A percentile compares a stretch with the other conserved stretches of the same genome.
These are phyloP conservation scores for Citrus mangshanensis DNA, from an alignment of 345 rosid genomes.

Conservation along the genomic window DNA sequence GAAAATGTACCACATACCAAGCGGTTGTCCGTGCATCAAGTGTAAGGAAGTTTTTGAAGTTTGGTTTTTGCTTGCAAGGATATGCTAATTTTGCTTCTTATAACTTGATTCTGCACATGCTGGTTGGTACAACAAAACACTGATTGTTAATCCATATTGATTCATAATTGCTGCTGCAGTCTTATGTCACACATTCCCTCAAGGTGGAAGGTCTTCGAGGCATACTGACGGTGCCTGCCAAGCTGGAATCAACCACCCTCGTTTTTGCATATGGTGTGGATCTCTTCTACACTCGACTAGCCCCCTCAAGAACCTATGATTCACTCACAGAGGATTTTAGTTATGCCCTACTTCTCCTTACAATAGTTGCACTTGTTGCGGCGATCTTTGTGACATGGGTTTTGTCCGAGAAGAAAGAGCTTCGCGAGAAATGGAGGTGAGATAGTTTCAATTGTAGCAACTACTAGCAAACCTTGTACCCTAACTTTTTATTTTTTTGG, in stretches of 20 bases:
- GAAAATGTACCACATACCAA: background rate
- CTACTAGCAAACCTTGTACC: conserved; percentile 10
- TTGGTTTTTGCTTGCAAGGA: background rate
- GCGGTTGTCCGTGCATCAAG: background rate
- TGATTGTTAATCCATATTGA: background rate
- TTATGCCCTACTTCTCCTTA: conserved; percentile 83
- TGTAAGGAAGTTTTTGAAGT: background rate
- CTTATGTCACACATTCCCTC: conserved; percentile 75
- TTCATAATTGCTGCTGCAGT: conserved; percentile 41
- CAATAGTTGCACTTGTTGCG: conserved; percentile 77
- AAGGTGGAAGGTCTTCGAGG: conserved; percentile 87
- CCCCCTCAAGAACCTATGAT: conserved; percentile 95
- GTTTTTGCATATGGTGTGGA: conserved; percentile 89
- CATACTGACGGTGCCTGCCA: conserved; percentile 80
- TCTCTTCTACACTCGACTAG: conserved; percentile 84
- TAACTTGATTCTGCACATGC: background rate
- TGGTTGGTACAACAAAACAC: background rate
- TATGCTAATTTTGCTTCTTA: background rate
- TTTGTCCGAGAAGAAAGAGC: conserved; percentile 85
- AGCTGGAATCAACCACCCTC: conserved; percentile 92
- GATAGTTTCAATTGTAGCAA: background rate
- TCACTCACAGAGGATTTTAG: conserved; percentile 95
- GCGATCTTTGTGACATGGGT: conserved; percentile 86
- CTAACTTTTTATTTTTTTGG: conserved; percentile 4
- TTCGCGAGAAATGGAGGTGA: conserved; percentile 89